Conservation (phyloP, 1,284 basidiomycete genomes). For the Trichosporon sp. region DNA sequence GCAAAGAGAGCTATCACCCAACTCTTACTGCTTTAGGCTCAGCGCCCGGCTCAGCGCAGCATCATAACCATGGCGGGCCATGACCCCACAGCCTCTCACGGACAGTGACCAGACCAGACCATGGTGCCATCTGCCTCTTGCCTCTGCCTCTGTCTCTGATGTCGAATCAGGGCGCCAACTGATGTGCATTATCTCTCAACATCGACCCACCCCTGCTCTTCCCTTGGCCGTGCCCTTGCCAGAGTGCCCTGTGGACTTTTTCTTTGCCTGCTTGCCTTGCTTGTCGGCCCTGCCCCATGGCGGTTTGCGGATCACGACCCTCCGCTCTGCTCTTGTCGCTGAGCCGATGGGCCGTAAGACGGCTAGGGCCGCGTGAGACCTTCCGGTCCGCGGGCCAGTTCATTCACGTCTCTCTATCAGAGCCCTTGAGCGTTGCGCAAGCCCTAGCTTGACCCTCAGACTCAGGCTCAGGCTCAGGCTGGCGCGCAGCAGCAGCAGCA, state of each 20-base stretch:
- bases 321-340: too few species aligned
- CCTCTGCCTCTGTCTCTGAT: neutral
- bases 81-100: neutral
- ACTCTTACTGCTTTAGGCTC: neutral
- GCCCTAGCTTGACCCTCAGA: too few species aligned
- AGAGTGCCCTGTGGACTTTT: too few species aligned
- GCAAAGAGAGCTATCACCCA: too few species aligned
- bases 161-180: neutral
- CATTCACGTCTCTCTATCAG: too few species aligned
- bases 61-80: neutral
- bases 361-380: neutral
- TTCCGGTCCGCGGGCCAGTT: too few species aligned
- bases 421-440: too few species aligned
- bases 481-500: too few species aligned
- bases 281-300: neutral
- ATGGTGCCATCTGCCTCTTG: too few species aligned
- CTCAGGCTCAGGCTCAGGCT: too few species aligned
- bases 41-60: neutral
- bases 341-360: neutral
- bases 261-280: neutral
- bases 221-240: neutral
- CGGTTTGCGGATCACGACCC: neutral
- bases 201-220: neutral
- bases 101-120: too few species aligned
- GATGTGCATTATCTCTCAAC: neutral